Conservation (phyloP, 768 basidiomycete species). For the Filobasidium wieringae region DNA sequence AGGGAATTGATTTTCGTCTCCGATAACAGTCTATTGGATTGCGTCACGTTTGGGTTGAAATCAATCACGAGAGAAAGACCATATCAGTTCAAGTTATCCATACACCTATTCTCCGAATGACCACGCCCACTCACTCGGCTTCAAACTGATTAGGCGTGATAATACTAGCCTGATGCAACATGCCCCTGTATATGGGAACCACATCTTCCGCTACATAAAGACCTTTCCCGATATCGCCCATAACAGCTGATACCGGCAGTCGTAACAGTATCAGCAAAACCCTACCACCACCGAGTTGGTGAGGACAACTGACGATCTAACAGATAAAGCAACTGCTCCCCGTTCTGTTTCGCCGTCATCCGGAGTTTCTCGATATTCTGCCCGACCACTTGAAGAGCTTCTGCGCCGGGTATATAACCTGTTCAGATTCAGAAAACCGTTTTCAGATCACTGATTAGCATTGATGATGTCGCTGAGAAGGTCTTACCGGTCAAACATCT, state of each 20-base stretch:
- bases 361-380: slow-evolving; percentile 51
- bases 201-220: slow-evolving; percentile 82
- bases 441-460: too few relatives aligned
- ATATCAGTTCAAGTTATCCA: slow-evolving; percentile 29
- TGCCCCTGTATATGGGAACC: slow-evolving; percentile 67
- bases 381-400: slow-evolving; percentile 57
- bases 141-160: slow-evolving; percentile 99
- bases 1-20: slow-evolving; percentile 57
- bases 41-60: background rate
- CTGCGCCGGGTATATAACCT: slow-evolving; percentile 84
- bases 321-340: slow-evolving; percentile 60
- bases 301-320: slow-evolving; percentile 63
- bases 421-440: too few relatives aligned
- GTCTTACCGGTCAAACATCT: slow-evolving; percentile 75
- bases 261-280: background rate
- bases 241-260: slow-evolving; percentile 53
- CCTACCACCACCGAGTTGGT: background rate
- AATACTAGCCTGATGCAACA: slow-evolving; percentile 61
- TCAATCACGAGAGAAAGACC: slow-evolving; percentile 45
- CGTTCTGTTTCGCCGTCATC: slow-evolving; percentile 46
- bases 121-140: slow-evolving; percentile 60
- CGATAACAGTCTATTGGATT: slow-evolving; percentile 55
- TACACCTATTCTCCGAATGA: too few relatives aligned
- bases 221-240: slow-evolving; percentile 72
- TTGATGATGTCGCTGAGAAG: too few relatives aligned